A percentile compares a stretch with the other conserved stretches of the same genome.
These are phyloP conservation scores for Pelargonium australe DNA, from an alignment of 441 rosid species.

Conservation along the genomic window DNA sequence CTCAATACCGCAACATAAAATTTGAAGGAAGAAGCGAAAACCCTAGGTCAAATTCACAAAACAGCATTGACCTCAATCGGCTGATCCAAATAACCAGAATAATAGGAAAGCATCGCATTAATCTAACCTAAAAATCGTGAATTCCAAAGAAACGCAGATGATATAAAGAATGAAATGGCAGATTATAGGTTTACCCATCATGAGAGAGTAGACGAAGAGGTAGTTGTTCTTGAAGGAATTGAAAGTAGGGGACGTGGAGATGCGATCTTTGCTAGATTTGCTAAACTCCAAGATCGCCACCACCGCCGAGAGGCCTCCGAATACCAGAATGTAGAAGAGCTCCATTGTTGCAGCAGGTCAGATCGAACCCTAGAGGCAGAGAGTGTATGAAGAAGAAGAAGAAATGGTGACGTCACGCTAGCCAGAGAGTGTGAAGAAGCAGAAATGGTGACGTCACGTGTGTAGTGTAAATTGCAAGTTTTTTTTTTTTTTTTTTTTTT, in stretches of 20 bases:
- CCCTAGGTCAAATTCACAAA: not conserved
- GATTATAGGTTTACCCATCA: conserved; percentile 52
- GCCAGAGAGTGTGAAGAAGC: no score
- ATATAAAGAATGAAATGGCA: not conserved
- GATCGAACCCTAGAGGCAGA: not conserved
- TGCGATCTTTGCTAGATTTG: conserved; percentile 55
- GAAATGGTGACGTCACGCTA: not conserved
- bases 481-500: no score
- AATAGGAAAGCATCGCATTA: no score
- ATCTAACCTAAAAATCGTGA: no score
- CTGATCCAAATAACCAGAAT: no score
- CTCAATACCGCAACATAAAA: not conserved
- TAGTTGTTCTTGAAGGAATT: conserved; percentile 73
- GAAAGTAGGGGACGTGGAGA: conserved; percentile 60
- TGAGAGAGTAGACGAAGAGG: conserved; percentile 70
- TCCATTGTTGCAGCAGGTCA: conserved; percentile 37
- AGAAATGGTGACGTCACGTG: no score
- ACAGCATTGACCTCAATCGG: not conserved
- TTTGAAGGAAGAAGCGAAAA: not conserved
- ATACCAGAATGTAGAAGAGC: conserved; percentile 50
- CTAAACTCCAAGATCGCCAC: conserved; percentile 56
- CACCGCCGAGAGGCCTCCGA: conserved; percentile 49
- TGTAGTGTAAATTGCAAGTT: no score
- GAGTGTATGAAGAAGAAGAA: not conserved
- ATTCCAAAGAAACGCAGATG: no score